phyloP scores from a whole-genome alignment of 2,329 filamentous ascomycete species.

The Talaromyces atroroseus region DNA sequence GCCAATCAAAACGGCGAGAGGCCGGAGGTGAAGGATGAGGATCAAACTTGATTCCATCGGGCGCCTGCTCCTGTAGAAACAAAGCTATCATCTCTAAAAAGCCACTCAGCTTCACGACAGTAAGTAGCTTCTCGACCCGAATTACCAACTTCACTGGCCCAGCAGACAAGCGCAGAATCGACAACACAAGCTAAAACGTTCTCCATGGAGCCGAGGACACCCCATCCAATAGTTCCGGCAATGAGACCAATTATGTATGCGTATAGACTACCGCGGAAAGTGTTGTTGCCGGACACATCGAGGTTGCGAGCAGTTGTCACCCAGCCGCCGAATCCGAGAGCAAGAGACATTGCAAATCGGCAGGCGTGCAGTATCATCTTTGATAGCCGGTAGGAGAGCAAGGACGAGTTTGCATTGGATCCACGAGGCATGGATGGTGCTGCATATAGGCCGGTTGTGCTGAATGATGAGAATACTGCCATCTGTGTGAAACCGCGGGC shows the following conservation, averaged over 20 bases:
- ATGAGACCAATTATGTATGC: conserved; percentile 91
- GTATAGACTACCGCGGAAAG: conserved; percentile 73
- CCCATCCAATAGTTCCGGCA: conserved; percentile 92
- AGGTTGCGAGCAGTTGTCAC: conserved; percentile 82
- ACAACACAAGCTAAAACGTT: conserved; percentile 81
- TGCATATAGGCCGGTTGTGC: conserved; percentile 53
- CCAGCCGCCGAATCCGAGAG: conserved; percentile 93
- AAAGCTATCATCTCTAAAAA: conserved; percentile 63
- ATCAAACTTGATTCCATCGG: conserved; percentile 13
- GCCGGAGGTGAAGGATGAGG: neutral
- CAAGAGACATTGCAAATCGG: conserved; percentile 82
- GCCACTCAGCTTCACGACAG: conserved; percentile 82
- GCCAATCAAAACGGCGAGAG: neutral
- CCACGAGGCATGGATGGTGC: conserved; percentile 40
- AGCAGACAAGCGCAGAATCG: conserved; percentile 86
- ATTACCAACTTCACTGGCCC: conserved; percentile 78
- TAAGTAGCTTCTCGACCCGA: conserved; percentile 62
- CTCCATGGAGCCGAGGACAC: conserved; percentile 84
- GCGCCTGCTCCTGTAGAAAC: neutral
- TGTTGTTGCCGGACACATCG: conserved; percentile 49
- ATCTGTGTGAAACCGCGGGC: conserved; percentile 76
- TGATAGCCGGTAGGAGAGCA: conserved; percentile 84
- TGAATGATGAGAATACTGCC: conserved; percentile 67
- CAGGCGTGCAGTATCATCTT: conserved; percentile 89
- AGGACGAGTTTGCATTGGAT: conserved; percentile 41